Conservation (phyloP, 257 asterid species). For the Echium plantagineum region DNA sequence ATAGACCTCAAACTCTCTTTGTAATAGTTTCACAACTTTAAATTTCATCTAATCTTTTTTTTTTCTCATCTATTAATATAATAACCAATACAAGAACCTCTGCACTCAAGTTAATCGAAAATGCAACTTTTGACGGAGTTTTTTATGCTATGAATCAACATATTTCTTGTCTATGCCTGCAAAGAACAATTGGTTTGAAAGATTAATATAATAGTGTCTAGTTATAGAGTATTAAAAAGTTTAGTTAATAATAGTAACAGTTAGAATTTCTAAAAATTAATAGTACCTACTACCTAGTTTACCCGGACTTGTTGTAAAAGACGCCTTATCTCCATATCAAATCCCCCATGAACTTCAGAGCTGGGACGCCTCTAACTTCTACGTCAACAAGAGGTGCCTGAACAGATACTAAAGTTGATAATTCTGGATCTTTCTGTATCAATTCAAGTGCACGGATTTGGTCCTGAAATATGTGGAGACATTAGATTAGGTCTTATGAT, state of each 20-base stretch:
- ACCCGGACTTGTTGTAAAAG: neutral
- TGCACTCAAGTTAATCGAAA: too few species aligned
- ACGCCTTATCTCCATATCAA: slow-evolving; percentile 40
- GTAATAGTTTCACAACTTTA: too few species aligned
- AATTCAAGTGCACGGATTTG: slow-evolving; percentile 49
- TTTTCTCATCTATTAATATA: too few species aligned
- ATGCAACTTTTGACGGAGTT: neutral
- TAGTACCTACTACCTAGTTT: neutral
- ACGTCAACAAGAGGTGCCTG: slow-evolving; percentile 50
- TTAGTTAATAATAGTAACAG: neutral
- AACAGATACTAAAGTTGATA: slow-evolving; percentile 32
- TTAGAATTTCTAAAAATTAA: too few species aligned
- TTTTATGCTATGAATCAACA: too few species aligned
- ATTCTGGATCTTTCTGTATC: slow-evolving; percentile 39
- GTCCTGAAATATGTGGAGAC: slow-evolving; percentile 35
- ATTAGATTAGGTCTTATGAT: neutral
- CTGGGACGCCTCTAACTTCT: slow-evolving; percentile 66
- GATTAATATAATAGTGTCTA: too few species aligned
- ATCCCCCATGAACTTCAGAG: slow-evolving; percentile 59
- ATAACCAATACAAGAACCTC: too few species aligned
- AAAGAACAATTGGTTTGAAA: neutral
- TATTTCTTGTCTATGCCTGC: neutral
- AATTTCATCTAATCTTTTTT: too few species aligned
- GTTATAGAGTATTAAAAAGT: too few species aligned
- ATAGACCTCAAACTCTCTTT: too few species aligned